Conservation (phyloP, 2,329 filamentous ascomycete species). For the Aureobasidium sp. region DNA sequence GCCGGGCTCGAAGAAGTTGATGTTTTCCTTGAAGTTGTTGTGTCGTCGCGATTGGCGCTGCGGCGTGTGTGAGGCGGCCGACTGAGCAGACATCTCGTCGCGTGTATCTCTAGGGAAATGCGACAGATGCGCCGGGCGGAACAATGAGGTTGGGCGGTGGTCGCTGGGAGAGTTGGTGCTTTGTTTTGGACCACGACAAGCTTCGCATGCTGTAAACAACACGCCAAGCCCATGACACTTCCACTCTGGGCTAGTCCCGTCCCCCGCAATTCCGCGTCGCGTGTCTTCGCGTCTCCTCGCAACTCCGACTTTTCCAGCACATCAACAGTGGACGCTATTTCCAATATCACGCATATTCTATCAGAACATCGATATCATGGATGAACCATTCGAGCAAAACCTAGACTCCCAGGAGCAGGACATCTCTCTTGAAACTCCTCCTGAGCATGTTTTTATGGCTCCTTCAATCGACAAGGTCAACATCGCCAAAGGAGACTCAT, state of each 20-base stretch:
- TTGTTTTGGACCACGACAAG: not conserved
- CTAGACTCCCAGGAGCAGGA: conserved; percentile 22
- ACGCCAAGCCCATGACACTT: conserved; percentile 10
- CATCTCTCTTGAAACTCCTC: conserved; percentile 27
- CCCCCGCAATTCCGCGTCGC: not conserved
- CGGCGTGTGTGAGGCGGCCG: conserved; percentile 13
- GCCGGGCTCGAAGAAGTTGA: conserved; percentile 17
- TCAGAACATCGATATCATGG: conserved; percentile 19
- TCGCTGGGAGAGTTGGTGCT: not conserved
- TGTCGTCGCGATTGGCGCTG: conserved; percentile 15
- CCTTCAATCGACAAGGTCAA: conserved; percentile 36
- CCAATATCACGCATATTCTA: not conserved
- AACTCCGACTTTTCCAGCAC: not conserved
- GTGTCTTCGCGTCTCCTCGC: not conserved
- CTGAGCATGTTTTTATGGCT: conserved; percentile 36
- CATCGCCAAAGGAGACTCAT: conserved; percentile 37
- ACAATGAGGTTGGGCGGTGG: not conserved
- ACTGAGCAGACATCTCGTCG: conserved; percentile 2
- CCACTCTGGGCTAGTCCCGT: not conserved
- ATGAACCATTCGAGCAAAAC: conserved; percentile 24
- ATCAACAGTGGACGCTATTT: not conserved
- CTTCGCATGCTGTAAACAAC: conserved; percentile 2
- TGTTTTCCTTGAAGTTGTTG: conserved; percentile 17
- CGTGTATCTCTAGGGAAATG: not conserved
- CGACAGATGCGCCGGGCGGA: not conserved